Evolutionary conservation across 2,329 filamentous ascomycete species (phyloP).

Genomic region (Colletotrichum sp.): DNA sequence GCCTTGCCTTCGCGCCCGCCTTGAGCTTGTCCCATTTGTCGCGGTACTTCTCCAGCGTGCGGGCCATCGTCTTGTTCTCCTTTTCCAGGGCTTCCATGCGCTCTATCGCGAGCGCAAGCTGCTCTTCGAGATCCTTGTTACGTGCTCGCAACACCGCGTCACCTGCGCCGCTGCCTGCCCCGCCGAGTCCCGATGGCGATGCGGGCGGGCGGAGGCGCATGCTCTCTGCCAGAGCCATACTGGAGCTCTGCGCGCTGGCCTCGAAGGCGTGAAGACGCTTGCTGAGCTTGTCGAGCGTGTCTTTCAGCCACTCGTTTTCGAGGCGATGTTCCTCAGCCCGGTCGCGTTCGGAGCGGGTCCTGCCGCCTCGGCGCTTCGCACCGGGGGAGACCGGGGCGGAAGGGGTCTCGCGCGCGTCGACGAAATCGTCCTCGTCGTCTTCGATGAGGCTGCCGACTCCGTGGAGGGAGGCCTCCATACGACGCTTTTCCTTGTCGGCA

Average conservation of each 20-base stretch:
- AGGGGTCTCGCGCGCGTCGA: slow-evolving; percentile 79
- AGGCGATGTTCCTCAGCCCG: slow-evolving; percentile 84
- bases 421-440: slow-evolving; percentile 85
- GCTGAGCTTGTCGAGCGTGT: slow-evolving; percentile 84
- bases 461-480: slow-evolving; percentile 57
- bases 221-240: slow-evolving; percentile 85
- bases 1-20: slow-evolving; percentile 63
- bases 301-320: slow-evolving; percentile 86
- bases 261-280: slow-evolving; percentile 93
- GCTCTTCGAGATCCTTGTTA: slow-evolving; percentile 71
- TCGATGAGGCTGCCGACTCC: slow-evolving; percentile 50
- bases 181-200: slow-evolving; percentile 48
- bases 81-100: slow-evolving; percentile 72
- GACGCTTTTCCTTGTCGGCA: slow-evolving; percentile 69
- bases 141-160: slow-evolving; percentile 49
- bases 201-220: slow-evolving; percentile 66
- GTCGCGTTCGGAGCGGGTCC: slow-evolving; percentile 46
- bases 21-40: slow-evolving; percentile 68
- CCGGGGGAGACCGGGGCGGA: slow-evolving; percentile 44
- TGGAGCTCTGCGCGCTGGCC: slow-evolving; percentile 86
- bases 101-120: slow-evolving; percentile 60
- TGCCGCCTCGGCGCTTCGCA: slow-evolving; percentile 44
- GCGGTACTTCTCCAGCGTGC: slow-evolving; percentile 62
- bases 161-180: slow-evolving; percentile 21
- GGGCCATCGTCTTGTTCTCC: slow-evolving; percentile 60